Conservation (phyloP, 2,329 filamentous ascomycete genomes). For the Lachnellula hyalina region DNA sequence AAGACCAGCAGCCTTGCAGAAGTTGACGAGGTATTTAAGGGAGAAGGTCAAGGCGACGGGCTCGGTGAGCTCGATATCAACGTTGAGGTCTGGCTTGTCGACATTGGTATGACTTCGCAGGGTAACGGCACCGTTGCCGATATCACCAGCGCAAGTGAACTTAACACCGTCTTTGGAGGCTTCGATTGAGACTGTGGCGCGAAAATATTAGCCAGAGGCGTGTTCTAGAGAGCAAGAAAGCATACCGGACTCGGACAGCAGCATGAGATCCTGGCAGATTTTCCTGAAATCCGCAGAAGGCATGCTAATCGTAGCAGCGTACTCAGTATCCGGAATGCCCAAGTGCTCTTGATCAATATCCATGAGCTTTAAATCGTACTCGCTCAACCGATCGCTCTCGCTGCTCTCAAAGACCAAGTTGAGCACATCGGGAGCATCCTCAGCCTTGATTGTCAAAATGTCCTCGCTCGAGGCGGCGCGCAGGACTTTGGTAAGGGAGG, state of each 20-base stretch:
- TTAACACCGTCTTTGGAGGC: slow-evolving; percentile 96
- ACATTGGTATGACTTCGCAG: slow-evolving; percentile 83
- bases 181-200: slow-evolving; percentile 75
- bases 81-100: slow-evolving; percentile 80
- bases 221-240: slow-evolving; percentile 7
- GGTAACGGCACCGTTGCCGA: slow-evolving; percentile 90
- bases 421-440: slow-evolving; percentile 91
- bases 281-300: slow-evolving; percentile 85
- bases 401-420: slow-evolving; percentile 93
- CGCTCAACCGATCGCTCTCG: slow-evolving; percentile 84
- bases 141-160: slow-evolving; percentile 89
- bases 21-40: slow-evolving; percentile 98
- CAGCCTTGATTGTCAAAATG: slow-evolving; percentile 92
- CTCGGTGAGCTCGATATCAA: slow-evolving; percentile 86
- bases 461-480: slow-evolving; percentile 92
- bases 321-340: slow-evolving; percentile 98
- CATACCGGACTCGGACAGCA: slow-evolving; percentile 92
- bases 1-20: slow-evolving; percentile 93
- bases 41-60: slow-evolving; percentile 95
- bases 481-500: slow-evolving; percentile 94
- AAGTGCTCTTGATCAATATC: slow-evolving; percentile 99
- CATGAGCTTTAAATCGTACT: slow-evolving; percentile 99
- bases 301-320: slow-evolving; percentile 86
- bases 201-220: slow-evolving; percentile 12
- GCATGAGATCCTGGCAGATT: slow-evolving; percentile 87